Evolutionary conservation across 768 basidiomycete species (phyloP).

Genomic region (Rhodocollybia butyracea): DNA sequence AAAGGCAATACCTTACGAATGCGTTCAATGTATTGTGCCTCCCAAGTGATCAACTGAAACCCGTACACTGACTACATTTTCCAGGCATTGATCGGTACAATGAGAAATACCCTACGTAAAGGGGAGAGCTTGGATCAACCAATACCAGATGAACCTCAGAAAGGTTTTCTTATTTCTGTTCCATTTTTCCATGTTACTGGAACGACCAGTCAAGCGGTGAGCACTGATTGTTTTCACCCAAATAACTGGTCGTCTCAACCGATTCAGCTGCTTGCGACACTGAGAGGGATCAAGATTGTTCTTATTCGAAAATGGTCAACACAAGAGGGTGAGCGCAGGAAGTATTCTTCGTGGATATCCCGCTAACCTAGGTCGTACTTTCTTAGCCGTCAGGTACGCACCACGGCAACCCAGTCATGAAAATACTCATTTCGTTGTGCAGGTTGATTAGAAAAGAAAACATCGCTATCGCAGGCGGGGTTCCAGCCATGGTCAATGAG

Average conservation of each 20-base stretch:
- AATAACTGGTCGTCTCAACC: no score
- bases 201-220: constrained; percentile 44
- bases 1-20: constrained; percentile 60
- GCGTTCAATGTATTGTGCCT: constrained; percentile 52
- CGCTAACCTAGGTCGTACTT: no score
- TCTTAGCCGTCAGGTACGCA: no score
- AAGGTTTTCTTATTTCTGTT: constrained; percentile 50
- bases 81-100: constrained; percentile 44
- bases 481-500: constrained; percentile 24
- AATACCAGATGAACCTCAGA: constrained; percentile 35
- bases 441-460: constrained; percentile 53
- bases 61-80: constrained; percentile 6
- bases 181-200: constrained; percentile 71
- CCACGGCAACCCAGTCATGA: no score
- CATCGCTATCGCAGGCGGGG: constrained; percentile 51
- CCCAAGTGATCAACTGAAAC: no score
- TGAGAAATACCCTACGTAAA: constrained; percentile 43
- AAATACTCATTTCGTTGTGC: no score
- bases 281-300: constrained; percentile 54
- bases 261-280: constrained; percentile 58
- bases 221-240: no score
- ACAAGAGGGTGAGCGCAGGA: constrained; percentile 41
- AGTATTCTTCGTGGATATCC: neutral
- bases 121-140: constrained; percentile 38
- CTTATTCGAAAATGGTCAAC: constrained; percentile 54